Evolutionary conservation across 129 eudicot species (phyloP), one percentile per base, ranked within the genome.

Genomic region (Pulicaria dysenterica): DNA sequence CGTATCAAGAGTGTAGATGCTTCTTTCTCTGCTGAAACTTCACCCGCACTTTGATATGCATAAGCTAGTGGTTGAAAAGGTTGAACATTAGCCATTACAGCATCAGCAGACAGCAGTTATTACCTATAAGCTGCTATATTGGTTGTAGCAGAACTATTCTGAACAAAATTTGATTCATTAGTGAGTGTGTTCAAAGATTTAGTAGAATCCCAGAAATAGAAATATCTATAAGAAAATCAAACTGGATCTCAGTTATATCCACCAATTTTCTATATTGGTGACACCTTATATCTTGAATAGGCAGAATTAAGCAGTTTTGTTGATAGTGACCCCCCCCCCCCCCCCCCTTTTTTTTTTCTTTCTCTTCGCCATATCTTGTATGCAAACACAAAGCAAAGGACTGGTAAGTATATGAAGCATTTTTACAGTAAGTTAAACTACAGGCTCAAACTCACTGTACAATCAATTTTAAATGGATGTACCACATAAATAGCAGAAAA

Each of bases 1-100:
- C 93, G 96, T 47, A 87, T 73, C 83, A 89, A 76, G 50, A 89
- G 88, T 4, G 90, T 86, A 44, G 80, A 72, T 64, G 81, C 67
- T 73, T 83, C 77, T 53, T 73, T 83, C 66, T 76, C 83, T 8
- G 64, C 53, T 24, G 67, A 24, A 72, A 58, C 46, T 64, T 81
- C 75, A 3, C 57, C 78, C 59, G 49, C 55, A 38, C 42, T 70
- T 64, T 69, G 80, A 77, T 60, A 70, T 63, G 80, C 78, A 73
- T 45, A 78, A 36, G 42, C 13, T n/a, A 10, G 75, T 6, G 43
- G 58, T 62, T 80, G 84, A 41, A 74, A 62, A 11, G 87, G 85
- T 68, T 85, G 85, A 54, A 64, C 67, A 50, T 78, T 79, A 13
- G 85, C 81, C 88, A 86, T 86, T 73, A 61, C 31, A 40, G 66